These are phyloP conservation scores for Backusella tuberculispora DNA, from an alignment of 192 early-diverging fungal species.

Conservation along the genomic window DNA sequence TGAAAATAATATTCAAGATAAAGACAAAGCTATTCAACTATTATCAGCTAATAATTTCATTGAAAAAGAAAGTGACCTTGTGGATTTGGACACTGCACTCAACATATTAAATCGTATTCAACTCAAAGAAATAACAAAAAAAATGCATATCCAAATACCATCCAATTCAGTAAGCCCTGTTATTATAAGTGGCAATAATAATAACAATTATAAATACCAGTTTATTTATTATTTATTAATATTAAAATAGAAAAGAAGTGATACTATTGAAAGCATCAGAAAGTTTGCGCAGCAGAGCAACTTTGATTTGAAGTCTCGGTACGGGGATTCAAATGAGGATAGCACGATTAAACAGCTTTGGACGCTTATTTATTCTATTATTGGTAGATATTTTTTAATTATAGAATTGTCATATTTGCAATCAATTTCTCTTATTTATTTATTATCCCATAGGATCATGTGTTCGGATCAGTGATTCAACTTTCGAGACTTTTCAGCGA, in stretches of 20 bases:
- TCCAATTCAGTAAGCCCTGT: neutral
- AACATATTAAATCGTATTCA: constrained; percentile 37
- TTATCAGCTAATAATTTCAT: constrained; percentile 11
- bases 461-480: constrained; percentile 39
- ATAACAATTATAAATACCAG: too few species aligned
- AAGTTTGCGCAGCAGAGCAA: neutral
- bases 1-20: constrained; percentile 10
- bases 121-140: constrained; percentile 32
- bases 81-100: constrained; percentile 30
- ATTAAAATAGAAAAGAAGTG: constrained; percentile 3
- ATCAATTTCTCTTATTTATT: neutral
- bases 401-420: neutral
- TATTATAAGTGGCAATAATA: too few species aligned
- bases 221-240: neutral
- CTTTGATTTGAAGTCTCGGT: neutral
- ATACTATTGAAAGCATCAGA: neutral
- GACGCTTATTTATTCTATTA: neutral
- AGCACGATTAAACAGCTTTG: neutral
- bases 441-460: constrained; percentile 38
- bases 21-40: neutral
- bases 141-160: neutral
- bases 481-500: constrained; percentile 43
- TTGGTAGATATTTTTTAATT: neutral
- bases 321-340: neutral
- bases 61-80: constrained; percentile 9